Percentiles rank a stretch among this genome's conserved stretches.
Conservation (phyloP, 371 early-diverging fungal species). For the Lichtheimia ornata region DNA sequence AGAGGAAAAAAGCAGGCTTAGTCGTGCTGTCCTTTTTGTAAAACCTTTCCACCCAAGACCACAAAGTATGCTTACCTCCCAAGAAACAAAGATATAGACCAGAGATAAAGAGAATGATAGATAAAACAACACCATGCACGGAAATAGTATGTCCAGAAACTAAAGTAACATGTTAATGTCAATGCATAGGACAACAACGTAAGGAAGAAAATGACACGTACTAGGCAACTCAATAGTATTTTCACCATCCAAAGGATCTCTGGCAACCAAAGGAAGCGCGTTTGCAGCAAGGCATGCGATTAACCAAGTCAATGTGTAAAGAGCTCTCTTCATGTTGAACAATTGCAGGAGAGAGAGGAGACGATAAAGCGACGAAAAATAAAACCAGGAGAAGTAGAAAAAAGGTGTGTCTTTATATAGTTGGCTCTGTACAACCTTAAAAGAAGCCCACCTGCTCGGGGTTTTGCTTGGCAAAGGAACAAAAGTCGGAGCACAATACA, state of each 20-base stretch:
- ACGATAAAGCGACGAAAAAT: not conserved
- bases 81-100: slow-evolving; percentile 48
- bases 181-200: not conserved
- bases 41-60: not conserved
- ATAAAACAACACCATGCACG: slow-evolving; percentile 52
- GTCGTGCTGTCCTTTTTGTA: not conserved
- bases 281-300: not conserved
- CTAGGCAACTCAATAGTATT: slow-evolving; percentile 16
- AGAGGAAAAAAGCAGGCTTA: slow-evolving; percentile 23
- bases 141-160: slow-evolving; percentile 43
- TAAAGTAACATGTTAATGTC: slow-evolving; percentile 3
- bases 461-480: no score
- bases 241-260: slow-evolving; percentile 14
- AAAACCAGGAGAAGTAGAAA: not conserved
- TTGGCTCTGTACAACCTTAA: no score
- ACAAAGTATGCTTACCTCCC: slow-evolving; percentile 32
- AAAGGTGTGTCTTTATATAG: no score
- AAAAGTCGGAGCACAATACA: no score
- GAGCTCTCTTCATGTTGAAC: not conserved
- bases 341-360: not conserved
- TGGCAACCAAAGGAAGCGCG: slow-evolving; percentile 17
- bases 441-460: no score
- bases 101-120: slow-evolving; percentile 53
- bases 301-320: not conserved
- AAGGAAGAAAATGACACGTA: not conserved